Conservation (phyloP, 345 rosid species). For the Geranium rotundifolium region DNA sequence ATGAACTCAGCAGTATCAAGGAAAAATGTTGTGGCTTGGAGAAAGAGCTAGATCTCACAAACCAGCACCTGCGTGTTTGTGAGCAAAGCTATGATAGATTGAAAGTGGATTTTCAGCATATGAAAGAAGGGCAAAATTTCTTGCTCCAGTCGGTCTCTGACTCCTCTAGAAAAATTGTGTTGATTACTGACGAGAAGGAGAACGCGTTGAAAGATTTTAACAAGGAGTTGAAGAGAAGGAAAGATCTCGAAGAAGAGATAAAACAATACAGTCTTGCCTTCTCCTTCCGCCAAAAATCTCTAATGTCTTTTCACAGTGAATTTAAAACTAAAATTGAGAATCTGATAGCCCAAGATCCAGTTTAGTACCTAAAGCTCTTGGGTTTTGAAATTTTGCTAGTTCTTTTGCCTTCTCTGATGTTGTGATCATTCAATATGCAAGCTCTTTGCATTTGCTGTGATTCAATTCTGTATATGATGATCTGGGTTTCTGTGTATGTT, state of each 20-base stretch:
- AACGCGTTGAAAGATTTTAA: conserved; percentile 48
- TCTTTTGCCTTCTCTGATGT: no score
- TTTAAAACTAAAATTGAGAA: conserved; percentile 54
- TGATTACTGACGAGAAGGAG: conserved; percentile 42
- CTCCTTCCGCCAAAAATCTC: conserved; percentile 46
- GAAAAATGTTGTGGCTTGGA: conserved; percentile 35
- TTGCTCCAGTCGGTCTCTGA: conserved; percentile 29
- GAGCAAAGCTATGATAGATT: conserved; percentile 35
- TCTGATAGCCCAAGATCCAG: conserved; percentile 30
- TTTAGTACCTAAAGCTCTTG: conserved; percentile 32
- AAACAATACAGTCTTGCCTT: conserved; percentile 57
- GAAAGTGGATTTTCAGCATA: conserved; percentile 40
- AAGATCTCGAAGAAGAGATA: conserved; percentile 56
- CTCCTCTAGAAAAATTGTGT: conserved; percentile 34
- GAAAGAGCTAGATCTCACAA: conserved; percentile 33
- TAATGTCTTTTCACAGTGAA: conserved; percentile 47
- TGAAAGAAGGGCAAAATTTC: conserved; percentile 57
- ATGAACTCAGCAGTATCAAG: conserved; percentile 39
- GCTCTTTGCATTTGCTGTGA: no score
- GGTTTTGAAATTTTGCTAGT: conserved; percentile 8
- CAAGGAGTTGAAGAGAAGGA: conserved; percentile 49
- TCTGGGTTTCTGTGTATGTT: no score
- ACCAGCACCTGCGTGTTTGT: conserved; percentile 36
- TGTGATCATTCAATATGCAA: no score
- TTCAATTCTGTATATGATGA: no score